Evolutionary conservation across 176 grass and related monocot genomes (phyloP), one percentile per base, ranked within the genome.

Genomic region (Ampelocalamus luodianensis): DNA sequence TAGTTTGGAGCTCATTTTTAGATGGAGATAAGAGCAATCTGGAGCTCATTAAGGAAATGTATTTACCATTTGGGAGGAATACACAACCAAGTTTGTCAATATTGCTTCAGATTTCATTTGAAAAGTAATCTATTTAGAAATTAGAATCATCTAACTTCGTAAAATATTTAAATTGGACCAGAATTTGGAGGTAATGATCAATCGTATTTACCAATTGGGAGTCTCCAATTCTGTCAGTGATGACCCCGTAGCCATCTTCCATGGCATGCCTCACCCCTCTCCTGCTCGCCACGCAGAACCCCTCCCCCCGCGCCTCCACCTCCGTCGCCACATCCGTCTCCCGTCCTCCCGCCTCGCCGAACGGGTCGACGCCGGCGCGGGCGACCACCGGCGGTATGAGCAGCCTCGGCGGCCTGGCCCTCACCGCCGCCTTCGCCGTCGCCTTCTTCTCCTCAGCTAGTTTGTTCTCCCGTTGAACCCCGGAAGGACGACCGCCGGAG

Each of bases 161-260:
- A 1, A 80, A n/a, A 34, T 34, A 34, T 34, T 29, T 43, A 22
- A 80, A 49, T 20, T 45, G 16, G 10, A 69, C n/a, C 43, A 5
- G 18, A 81, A 81, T 48, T 48, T 23, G 27, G 34, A 59, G 60
- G 23, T 6, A 23, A 67, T 36, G 3, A 55, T 43, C 42, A 43
- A 14, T 56, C 8, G 39, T 4, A 77, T 22, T 79, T 90, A 97
- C 95, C 95, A 94, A 18, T 79, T 86, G 80, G 10, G 92, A 83
- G 8, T 32, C 46, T 38, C 70, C 76, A 17, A 74, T 54, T 10
- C 40, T 54, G 22, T 92, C 18, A 18, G 77, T 56, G 69, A 90
- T 81, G 0, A 83, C 78, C 2, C 75, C 88, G 24, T 91, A 94
- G 1, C 87, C 92, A 77, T 97, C 92, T 38, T 97, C 95, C 95